phyloP scores from a whole-genome alignment of 202 grass and related monocot species.

The Bolboschoenoplectus hybrid region DNA sequence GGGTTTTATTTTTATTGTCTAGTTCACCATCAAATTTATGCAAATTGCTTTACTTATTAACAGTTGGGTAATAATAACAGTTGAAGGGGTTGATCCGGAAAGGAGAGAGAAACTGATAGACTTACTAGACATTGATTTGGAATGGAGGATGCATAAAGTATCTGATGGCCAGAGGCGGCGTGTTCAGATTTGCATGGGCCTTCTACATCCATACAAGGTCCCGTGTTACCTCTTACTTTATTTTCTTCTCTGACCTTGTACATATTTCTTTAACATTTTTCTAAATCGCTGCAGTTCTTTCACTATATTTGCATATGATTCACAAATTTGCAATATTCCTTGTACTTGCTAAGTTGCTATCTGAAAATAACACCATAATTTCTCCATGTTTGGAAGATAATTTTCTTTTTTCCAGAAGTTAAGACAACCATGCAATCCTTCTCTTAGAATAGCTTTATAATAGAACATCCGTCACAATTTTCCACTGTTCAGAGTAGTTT shows the following conservation, averaged over 20 bases:
- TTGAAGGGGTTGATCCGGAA: constrained; percentile 87
- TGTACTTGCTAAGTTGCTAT: background rate
- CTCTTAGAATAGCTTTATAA: background rate
- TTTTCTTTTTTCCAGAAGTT: background rate
- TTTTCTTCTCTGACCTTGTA: constrained; percentile 4
- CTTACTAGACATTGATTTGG: constrained; percentile 91
- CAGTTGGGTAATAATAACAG: constrained; percentile 60
- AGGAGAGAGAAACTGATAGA: constrained; percentile 86
- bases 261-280: background rate
- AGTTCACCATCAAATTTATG: background rate
- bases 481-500: background rate
- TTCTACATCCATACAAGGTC: constrained; percentile 98
- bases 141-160: constrained; percentile 99
- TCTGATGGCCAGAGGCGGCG: constrained; percentile 91
- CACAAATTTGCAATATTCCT: background rate
- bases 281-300: background rate
- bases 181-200: constrained; percentile 98
- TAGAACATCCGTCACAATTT: background rate
- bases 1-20: background rate
- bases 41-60: constrained; percentile 1
- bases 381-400: background rate
- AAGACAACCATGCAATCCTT: background rate
- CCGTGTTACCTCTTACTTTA: background rate
- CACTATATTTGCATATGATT: background rate
- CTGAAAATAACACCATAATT: background rate